Base-by-base conservation (phyloP, 352 stramenopile genomes). In the Globisporangium viniferum region DNA sequence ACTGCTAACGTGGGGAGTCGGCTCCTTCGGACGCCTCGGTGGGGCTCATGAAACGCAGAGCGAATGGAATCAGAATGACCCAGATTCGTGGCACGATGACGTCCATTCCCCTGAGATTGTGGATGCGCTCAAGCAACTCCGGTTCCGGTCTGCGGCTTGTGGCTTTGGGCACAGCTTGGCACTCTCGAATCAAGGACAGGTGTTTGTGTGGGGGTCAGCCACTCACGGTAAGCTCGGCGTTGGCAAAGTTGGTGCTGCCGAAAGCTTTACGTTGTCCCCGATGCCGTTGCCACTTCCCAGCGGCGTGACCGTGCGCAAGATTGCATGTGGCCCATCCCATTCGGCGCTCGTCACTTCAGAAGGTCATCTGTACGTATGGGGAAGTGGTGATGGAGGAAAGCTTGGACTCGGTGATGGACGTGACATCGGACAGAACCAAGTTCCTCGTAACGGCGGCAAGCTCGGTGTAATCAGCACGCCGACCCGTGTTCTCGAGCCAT, bases 271-370 rank as follows among this genome's bases (percentile, higher is more conserved):
- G 4, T 27, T 94, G 7, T 51, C 67, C 8, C 86, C 86, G 1
- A 72, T 94, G 9, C 70, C 64, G 1, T 57, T 90, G 1, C 44
- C 71, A 3, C 68, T 67, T 15, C 71, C 65, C 3, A 41, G n/a
- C 4, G 67, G 71, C 20, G 36, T 81, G 58, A n/a, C 70, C 5
- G 78, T 92, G 2, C 77, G 81, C 5, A 89, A 84, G 55, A 91
- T 94, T 29, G 80, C 87, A 0, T 94, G 87, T 57, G 87, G 87
- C 24, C 81, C 84, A 20, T 94, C 87, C 14, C 87, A 94, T 59
- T 94, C 87, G 0, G 87, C 85, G 20, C 58, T 91, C 0, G 36
- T 94, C 8, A 91, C 85, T 7, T 71, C 54, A 0, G 76, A 86
- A 24, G 87, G 87, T 0, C 67, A 70, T 6, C 67, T 94, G 31